Evolutionary conservation across 2,329 filamentous ascomycete genomes (phyloP).

Genomic region (Phialophora tarda): DNA sequence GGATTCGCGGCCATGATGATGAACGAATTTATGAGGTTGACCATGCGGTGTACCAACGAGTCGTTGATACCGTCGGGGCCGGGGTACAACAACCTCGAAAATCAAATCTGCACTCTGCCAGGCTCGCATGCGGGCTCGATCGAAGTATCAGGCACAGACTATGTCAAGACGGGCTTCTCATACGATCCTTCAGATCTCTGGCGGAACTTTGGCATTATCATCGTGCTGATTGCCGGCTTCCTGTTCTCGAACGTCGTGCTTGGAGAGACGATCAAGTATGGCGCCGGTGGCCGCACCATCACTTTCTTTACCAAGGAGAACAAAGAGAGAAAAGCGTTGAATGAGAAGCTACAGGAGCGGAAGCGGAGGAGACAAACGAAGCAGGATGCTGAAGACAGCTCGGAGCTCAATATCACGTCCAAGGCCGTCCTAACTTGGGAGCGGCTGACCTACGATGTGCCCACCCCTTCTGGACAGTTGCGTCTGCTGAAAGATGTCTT

Average conservation of each 20-base stretch:
- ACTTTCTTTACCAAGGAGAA: constrained; percentile 52
- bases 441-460: constrained; percentile 57
- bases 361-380: constrained; percentile 47
- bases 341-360: constrained; percentile 48
- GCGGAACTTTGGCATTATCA: constrained; percentile 59
- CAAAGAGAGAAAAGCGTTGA: constrained; percentile 47
- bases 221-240: constrained; percentile 47
- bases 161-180: constrained; percentile 71
- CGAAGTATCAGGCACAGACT: constrained; percentile 68
- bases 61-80: constrained; percentile 74
- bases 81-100: constrained; percentile 70
- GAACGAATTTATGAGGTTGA: constrained; percentile 77
- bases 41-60: constrained; percentile 70
- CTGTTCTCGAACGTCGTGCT: constrained; percentile 48
- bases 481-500: constrained; percentile 54
- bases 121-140: constrained; percentile 71
- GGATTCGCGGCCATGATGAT: constrained; percentile 81
- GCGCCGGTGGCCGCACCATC: constrained; percentile 50
- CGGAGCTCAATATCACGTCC: constrained; percentile 58
- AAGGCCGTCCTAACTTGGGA: constrained; percentile 64
- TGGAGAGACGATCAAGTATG: constrained; percentile 49
- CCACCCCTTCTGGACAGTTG: constrained; percentile 53
- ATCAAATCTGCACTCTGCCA: constrained; percentile 81
- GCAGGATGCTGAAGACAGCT: constrained; percentile 46
- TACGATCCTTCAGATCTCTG: constrained; percentile 73